Percentiles rank a stretch among this genome's conserved stretches.
Conservation (phyloP, 306 rosid genomes). For the Cyamopsis tetragonoloba region DNA sequence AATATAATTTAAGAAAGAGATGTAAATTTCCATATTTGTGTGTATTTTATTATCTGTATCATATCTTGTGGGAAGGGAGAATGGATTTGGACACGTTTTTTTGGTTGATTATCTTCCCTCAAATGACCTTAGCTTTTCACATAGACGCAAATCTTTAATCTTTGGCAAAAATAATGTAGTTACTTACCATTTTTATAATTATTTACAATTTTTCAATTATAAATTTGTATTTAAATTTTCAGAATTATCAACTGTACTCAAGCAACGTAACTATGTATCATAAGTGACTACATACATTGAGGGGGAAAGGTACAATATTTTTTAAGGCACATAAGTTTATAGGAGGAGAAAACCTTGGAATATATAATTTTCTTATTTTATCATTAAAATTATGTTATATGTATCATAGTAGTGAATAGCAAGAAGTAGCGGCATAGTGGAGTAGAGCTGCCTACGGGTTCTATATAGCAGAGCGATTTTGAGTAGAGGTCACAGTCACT, state of each 20-base stretch:
- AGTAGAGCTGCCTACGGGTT: too few relatives aligned
- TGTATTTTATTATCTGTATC: background rate
- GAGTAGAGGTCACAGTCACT: too few relatives aligned
- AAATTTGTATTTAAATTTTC: background rate
- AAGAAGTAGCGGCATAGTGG: too few relatives aligned
- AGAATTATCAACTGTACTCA: background rate
- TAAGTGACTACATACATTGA: too few relatives aligned
- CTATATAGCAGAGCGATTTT: too few relatives aligned
- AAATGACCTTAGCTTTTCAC: background rate
- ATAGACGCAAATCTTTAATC: constrained; percentile 6
- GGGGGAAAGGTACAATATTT: too few relatives aligned
- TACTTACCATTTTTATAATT: background rate
- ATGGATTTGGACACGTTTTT: constrained; percentile 24
- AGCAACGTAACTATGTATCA: too few relatives aligned
- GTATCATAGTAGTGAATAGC: background rate
- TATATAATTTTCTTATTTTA: background rate
- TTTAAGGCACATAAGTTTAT: too few relatives aligned
- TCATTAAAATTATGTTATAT: background rate
- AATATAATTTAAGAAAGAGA: background rate
- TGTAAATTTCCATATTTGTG: background rate
- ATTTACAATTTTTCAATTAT: too few relatives aligned
- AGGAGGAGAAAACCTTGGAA: background rate
- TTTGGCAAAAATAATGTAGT: background rate
- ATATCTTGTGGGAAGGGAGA: background rate
- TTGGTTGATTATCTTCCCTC: constrained; percentile 1